phyloP scores from a whole-genome alignment of 176 grass and related monocot genomes.

The Zoysia japonica region DNA sequence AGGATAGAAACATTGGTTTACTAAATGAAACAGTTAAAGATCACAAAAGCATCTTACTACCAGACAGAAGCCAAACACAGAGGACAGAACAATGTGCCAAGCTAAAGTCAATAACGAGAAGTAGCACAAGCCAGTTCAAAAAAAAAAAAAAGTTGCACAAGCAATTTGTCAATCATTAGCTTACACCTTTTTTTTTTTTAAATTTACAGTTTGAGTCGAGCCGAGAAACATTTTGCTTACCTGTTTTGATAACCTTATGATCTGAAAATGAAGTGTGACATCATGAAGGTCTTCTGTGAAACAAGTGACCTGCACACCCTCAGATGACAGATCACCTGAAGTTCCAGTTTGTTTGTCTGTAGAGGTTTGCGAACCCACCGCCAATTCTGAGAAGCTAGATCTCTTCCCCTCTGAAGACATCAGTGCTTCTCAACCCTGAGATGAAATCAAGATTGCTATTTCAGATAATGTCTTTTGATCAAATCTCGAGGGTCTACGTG shows the following conservation, averaged over 20 bases:
- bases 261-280: constrained; percentile 71
- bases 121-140: neutral
- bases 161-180: neutral
- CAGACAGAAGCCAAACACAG: neutral
- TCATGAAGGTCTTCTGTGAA: constrained; percentile 91
- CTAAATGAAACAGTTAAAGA: neutral
- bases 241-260: constrained; percentile 80
- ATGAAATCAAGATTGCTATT: neutral
- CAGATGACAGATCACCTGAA: constrained; percentile 37
- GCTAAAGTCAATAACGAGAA: neutral
- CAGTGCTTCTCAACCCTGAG: constrained; percentile 2
- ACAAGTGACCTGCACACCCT: constrained; percentile 54
- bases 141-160: too few species aligned
- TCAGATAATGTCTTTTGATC: neutral
- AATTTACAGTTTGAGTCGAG: neutral
- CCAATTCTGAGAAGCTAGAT: constrained; percentile 46
- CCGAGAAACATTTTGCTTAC: constrained; percentile 29
- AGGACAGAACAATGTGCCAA: neutral
- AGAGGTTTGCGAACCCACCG: constrained; percentile 8
- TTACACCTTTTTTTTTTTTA: neutral
- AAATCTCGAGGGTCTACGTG: neutral
- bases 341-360: constrained; percentile 16
- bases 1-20: neutral
- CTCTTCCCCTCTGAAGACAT: constrained; percentile 71
- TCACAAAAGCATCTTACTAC: neutral